Evolutionary conservation across 179 eudicot species (phyloP), one percentile per base, ranked within the genome.

Genomic region (Nepenthes alata): DNA sequence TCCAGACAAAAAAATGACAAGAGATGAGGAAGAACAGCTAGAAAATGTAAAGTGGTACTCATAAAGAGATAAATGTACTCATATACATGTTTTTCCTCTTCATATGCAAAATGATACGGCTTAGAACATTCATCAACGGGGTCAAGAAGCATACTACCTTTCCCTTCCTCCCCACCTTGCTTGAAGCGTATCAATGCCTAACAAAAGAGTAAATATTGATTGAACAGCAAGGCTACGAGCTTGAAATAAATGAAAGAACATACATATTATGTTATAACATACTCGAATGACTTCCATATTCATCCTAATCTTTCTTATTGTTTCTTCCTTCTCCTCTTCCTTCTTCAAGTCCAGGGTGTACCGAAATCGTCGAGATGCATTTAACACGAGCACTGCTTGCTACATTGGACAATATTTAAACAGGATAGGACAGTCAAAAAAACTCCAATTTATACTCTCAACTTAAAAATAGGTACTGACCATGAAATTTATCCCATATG

Each of bases 141-240:
- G 37, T 37, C 9, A 2, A 55, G 36, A 36, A 60, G 11, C 38
- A 53, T 60, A n/a, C 34, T 83, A 87, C 95, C 91, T 66, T 55
- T 67, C 45, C 34, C 67, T 69, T 61, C 65, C 70, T 76, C 75
- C 13, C 80, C 91, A 64, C 87, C 89, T 44, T 76, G 86, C 76
- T 87, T 82, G 74, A 90, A 90, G 61, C 73, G 87, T 65, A 72
- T 71, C 45, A 93, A 89, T 25, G 97, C 97, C 97, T 90, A 54
- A 25, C 14, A 69, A 65, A 70, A 55, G 55, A 72, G 58, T 16
- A 67, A 55, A 56, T 36, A 65, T 16, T 59, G 47, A 53, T 67
- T 53, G 66, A 58, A 71, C 47, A 67, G 35, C 37, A 60, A 53
- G 2, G 2, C 11, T 38, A 59, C 8, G 65, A 11, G 14, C 5